Evolutionary conservation across 257 asterid species (phyloP), one percentile per base, ranked within the genome.

Genomic region (Solanum habrochaites): DNA sequence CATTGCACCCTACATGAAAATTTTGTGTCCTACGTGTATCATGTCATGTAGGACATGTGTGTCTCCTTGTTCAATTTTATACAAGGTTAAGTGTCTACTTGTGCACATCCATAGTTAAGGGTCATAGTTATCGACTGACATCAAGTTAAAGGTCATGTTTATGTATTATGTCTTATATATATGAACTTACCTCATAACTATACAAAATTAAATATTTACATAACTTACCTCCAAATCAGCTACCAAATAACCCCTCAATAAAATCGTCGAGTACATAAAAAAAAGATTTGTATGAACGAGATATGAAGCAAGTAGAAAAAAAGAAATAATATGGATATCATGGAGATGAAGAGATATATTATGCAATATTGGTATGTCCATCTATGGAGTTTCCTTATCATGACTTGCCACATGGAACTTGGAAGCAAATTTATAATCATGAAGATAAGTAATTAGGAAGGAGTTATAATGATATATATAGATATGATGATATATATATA

Each of bases 211-310:
- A 23, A 60, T 60, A 60, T 23, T 23, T 23, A 0, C 15, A 2
- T 21, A 11, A 60, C 31, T 60, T 11, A 5, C 69, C 14, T 60
- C 1, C 69, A 60, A 60, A 60, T 0, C 69, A 60, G 31, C 7
- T 21, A 60, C 0, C 29, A 60, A 60, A 60, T 3, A 6, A 60
- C 3, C 31, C 31, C 15, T 23, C 3, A 2, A 2, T 60, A 60
- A 13, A 58, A 1, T 1, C 31, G 0, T 60, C 7, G 0, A 60
- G 0, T 29, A 69, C 29, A 7, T 1, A 14, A 69, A 71, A 40
- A 32, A 15, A 71, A 71, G 45, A 71, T 71, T 71, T 16, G 15
- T 32, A 71, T 14, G 20, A 66, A 25, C 20, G 3, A 71, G 45
- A 32, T 18, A 70, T 1, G 43, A 70, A 31, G 25, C 8, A 32